These are phyloP conservation scores for Actinidia arguta DNA, from an alignment of 179 eudicot genomes.

Conservation along the genomic window DNA sequence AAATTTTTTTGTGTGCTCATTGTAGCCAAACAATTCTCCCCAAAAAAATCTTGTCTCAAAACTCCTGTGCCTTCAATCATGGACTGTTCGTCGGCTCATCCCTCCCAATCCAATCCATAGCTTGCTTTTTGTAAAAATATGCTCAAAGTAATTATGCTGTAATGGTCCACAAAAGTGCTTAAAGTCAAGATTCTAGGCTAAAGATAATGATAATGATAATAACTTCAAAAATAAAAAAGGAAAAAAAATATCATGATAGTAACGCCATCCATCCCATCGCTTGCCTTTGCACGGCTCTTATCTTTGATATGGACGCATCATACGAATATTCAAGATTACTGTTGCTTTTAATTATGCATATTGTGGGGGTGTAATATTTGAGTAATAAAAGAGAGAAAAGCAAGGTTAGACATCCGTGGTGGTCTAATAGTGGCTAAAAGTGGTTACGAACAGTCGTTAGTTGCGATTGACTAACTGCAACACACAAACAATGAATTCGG, in stretches of 20 bases:
- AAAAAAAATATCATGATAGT: background rate
- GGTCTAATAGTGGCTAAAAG: too few relatives aligned
- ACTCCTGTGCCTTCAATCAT: background rate
- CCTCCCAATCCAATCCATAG: background rate
- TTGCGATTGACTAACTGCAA: too few relatives aligned
- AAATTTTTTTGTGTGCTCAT: background rate
- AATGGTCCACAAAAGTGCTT: conserved; percentile 21
- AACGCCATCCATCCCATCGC: conserved; percentile 10
- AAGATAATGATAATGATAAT: background rate
- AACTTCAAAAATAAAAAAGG: too few relatives aligned
- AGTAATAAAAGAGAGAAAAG: too few relatives aligned
- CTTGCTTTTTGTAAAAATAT: conserved; percentile 11
- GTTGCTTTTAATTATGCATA: background rate
- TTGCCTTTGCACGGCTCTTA: conserved; percentile 28
- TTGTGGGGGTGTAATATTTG: too few relatives aligned
- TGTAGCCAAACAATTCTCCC: background rate
- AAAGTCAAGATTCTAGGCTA: conserved; percentile 22
- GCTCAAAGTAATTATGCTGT: conserved; percentile 18
- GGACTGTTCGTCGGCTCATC: background rate
- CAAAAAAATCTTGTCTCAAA: background rate
- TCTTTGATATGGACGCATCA: conserved; percentile 16
- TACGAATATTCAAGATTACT: background rate
- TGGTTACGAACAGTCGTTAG: too few relatives aligned
- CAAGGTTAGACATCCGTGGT: too few relatives aligned
- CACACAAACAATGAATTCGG: too few relatives aligned